A percentile compares a stretch with the other conserved stretches of the same genome.
Evolutionary conservation across 352 stramenopile species (phyloP).

Genomic region (Globisporangium carolinianum): DNA sequence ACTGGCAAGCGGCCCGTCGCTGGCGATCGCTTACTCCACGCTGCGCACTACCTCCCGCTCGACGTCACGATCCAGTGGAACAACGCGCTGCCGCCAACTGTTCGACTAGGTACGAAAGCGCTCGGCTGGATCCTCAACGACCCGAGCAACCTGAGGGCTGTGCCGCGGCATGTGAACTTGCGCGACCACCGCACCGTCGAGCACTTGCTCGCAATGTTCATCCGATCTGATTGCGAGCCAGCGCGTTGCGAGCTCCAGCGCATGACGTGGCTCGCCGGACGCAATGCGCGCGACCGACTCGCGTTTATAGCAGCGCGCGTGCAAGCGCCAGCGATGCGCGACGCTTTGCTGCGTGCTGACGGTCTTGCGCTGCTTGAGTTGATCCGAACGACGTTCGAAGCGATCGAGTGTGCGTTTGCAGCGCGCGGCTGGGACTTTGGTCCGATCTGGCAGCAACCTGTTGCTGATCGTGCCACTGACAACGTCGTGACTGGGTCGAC

Average conservation of each 20-base stretch:
- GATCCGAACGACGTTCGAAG: conserved; percentile 2
- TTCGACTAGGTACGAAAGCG: background rate
- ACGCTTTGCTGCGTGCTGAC: background rate
- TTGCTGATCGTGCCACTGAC: no score
- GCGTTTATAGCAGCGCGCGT: background rate
- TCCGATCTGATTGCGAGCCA: background rate
- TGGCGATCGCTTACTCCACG: conserved; percentile 2
- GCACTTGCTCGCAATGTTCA: conserved; percentile 10
- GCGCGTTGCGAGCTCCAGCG: background rate
- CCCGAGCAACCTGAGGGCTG: conserved; percentile 7
- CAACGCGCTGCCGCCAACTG: background rate
- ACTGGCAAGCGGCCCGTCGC: background rate
- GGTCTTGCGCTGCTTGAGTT: background rate
- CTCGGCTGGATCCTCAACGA: conserved; percentile 4
- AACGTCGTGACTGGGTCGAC: no score
- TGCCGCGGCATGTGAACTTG: conserved; percentile 4
- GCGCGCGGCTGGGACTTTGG: background rate
- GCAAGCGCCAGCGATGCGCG: conserved; percentile 3
- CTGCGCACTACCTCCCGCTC: conserved; percentile 8
- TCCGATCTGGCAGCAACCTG: conserved; percentile 4
- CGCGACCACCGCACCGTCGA: conserved; percentile 10
- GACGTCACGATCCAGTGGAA: conserved; percentile 13
- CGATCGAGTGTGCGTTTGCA: conserved; percentile 3
- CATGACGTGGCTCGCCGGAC: conserved; percentile 3
- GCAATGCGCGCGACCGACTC: conserved; percentile 8